phyloP scores from a whole-genome alignment of 2,329 filamentous ascomycete species.

The Samsoniella hepiali region DNA sequence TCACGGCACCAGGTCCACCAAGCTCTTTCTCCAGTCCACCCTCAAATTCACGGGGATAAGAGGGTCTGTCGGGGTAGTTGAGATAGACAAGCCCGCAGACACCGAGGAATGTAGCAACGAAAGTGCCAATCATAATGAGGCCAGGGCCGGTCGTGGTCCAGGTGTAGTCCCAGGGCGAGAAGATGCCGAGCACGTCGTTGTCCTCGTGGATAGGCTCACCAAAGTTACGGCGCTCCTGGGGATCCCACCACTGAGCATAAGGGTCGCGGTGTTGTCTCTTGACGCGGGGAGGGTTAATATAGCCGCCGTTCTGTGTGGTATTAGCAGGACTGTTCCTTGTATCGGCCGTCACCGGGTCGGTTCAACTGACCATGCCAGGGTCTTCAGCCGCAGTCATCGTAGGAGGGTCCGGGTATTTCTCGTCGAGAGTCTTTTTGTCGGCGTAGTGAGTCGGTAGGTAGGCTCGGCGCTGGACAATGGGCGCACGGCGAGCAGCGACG shows the following conservation, averaged over 20 bases:
- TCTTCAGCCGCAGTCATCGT: conserved; percentile 57
- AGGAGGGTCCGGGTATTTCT: conserved; percentile 50
- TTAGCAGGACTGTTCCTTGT: neutral
- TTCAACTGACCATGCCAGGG: conserved; percentile 58
- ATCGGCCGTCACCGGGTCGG: neutral
- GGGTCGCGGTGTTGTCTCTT: conserved; percentile 94
- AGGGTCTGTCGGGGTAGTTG: conserved; percentile 69
- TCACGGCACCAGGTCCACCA: conserved; percentile 63
- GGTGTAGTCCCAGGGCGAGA: conserved; percentile 85
- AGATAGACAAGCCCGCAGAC: conserved; percentile 65
- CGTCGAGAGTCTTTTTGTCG: conserved; percentile 45
- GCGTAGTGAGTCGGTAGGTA: conserved; percentile 52
- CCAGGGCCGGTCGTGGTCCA: conserved; percentile 72
- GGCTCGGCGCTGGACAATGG: conserved; percentile 54
- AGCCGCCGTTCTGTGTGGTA: conserved; percentile 69
- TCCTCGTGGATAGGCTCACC: conserved; percentile 97
- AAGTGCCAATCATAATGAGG: conserved; percentile 63
- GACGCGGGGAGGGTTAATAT: conserved; percentile 71
- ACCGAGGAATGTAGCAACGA: conserved; percentile 60
- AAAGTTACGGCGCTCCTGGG: conserved; percentile 94
- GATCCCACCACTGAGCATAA: conserved; percentile 92
- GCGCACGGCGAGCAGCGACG: conserved; percentile 46
- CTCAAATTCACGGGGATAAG: conserved; percentile 67
- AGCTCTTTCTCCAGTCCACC: conserved; percentile 72
- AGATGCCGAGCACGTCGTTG: conserved; percentile 86